Percentiles rank a stretch among this genome's conserved stretches.
Evolutionary conservation across 2,329 filamentous ascomycete genomes (phyloP).

Genomic region (Chaetomium globosum): DNA sequence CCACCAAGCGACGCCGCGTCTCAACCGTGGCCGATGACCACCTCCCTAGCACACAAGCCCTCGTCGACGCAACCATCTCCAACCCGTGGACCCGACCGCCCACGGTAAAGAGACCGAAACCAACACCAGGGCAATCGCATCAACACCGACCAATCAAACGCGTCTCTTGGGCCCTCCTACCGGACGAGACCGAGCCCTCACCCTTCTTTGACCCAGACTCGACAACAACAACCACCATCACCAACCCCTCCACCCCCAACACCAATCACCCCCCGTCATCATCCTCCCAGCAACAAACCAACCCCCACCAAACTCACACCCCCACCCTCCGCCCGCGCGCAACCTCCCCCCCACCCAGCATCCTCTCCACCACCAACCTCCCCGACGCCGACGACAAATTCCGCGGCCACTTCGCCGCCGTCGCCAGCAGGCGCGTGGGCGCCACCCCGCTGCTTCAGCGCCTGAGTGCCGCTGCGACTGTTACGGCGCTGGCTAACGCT

Average conservation of each 20-base stretch:
- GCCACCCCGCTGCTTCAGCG: not conserved
- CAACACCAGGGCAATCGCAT: conserved; percentile 28
- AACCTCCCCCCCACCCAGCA: conserved; percentile 49
- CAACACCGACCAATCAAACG: conserved; percentile 28
- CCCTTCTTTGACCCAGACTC: not conserved
- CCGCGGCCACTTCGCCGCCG: conserved; percentile 51
- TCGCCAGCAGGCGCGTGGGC: conserved; percentile 32
- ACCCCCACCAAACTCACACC: not conserved
- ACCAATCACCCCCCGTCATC: conserved; percentile 29
- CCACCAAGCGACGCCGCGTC: conserved; percentile 35
- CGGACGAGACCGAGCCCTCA: conserved; percentile 33
- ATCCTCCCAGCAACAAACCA: conserved; percentile 40
- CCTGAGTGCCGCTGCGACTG: not conserved
- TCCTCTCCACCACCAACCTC: conserved; percentile 38
- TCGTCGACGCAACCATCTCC: conserved; percentile 44
- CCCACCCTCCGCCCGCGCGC: conserved; percentile 30
- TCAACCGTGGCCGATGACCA: conserved; percentile 30
- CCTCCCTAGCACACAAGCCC: conserved; percentile 42
- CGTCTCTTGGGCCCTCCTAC: conserved; percentile 44
- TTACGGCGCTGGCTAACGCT: not conserved
- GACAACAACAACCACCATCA: not conserved
- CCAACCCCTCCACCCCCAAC: not conserved
- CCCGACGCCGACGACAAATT: conserved; percentile 47
- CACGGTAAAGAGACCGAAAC: conserved; percentile 16
- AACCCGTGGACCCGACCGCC: conserved; percentile 41